A percentile compares a stretch with the other conserved stretches of the same genome.
Conservation (phyloP, 1,284 basidiomycete genomes). For the Ustilago curta region DNA sequence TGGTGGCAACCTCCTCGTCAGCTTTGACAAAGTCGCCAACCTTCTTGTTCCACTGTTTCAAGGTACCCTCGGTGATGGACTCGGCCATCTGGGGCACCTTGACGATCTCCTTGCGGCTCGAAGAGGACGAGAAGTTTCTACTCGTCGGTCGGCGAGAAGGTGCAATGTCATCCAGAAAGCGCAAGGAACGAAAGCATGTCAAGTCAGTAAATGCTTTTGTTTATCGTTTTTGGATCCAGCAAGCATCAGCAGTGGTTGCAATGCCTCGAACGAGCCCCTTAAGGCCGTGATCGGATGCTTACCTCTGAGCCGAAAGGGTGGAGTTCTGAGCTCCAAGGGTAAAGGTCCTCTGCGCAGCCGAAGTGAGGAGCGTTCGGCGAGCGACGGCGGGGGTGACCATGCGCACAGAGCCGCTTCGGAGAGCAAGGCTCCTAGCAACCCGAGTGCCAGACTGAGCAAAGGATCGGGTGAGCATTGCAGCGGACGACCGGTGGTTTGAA, state of each 20-base stretch:
- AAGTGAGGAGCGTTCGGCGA: constrained; percentile 46
- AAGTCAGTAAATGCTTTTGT: constrained; percentile 1
- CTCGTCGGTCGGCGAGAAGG: background rate
- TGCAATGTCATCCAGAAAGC: background rate
- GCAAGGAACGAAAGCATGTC: background rate
- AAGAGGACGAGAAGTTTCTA: constrained; percentile 51
- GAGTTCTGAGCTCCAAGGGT: constrained; percentile 32
- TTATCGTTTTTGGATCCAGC: too few species aligned
- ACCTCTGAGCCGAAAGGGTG: constrained; percentile 38
- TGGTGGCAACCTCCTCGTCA: constrained; percentile 96
- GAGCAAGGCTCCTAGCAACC: constrained; percentile 38
- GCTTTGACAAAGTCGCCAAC: constrained; percentile 89
- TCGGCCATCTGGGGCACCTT: constrained; percentile 99
- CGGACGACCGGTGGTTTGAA: background rate
- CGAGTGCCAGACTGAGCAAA: constrained; percentile 44
- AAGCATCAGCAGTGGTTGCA: background rate
- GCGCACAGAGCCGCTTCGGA: constrained; percentile 43
- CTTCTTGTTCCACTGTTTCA: constrained; percentile 95
- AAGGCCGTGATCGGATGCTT: constrained; percentile 7
- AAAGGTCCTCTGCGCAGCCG: constrained; percentile 27
- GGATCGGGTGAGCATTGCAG: constrained; percentile 41
- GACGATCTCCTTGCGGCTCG: constrained; percentile 75
- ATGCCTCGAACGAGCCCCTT: background rate
- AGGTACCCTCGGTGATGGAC: constrained; percentile 96
- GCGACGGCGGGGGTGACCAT: constrained; percentile 46